These are phyloP conservation scores for Lyophyllum shimeji DNA, from an alignment of 768 basidiomycete species.

Conservation along the genomic window DNA sequence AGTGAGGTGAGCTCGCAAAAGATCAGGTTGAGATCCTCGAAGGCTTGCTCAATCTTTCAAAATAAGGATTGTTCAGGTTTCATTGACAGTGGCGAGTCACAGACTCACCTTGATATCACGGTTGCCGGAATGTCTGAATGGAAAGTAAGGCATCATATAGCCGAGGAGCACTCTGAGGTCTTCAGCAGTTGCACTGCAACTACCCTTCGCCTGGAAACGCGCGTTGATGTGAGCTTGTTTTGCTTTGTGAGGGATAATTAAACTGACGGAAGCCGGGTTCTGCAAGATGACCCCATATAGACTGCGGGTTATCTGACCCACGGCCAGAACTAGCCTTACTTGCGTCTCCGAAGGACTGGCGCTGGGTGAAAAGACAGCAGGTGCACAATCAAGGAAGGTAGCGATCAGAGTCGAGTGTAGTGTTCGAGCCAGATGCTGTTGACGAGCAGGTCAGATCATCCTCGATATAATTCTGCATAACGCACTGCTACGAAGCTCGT, in stretches of 20 bases:
- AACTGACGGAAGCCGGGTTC: slow-evolving; percentile 36
- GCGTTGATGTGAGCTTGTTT: slow-evolving; percentile 4
- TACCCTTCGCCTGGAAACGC: slow-evolving; percentile 23
- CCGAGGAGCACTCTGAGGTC: slow-evolving; percentile 61
- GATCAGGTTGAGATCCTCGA: slow-evolving; percentile 71
- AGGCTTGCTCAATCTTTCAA: slow-evolving; percentile 58
- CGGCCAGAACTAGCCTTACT: slow-evolving; percentile 55
- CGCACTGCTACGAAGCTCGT: slow-evolving; percentile 8
- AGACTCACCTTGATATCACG: slow-evolving; percentile 59
- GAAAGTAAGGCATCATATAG: slow-evolving; percentile 84
- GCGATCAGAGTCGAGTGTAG: slow-evolving; percentile 81
- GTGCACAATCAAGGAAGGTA: slow-evolving; percentile 86
- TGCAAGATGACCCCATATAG: slow-evolving; percentile 62
- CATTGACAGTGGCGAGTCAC: background rate
- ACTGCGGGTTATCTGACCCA: slow-evolving; percentile 54
- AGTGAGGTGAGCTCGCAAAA: slow-evolving; percentile 79
- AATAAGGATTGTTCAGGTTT: slow-evolving; percentile 6
- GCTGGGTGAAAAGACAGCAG: slow-evolving; percentile 74
- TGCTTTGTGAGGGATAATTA: background rate
- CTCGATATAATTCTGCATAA: background rate
- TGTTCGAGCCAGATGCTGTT: slow-evolving; percentile 66
- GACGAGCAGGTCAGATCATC: background rate
- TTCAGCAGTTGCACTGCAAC: slow-evolving; percentile 30
- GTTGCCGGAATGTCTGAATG: slow-evolving; percentile 52
- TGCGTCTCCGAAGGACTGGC: slow-evolving; percentile 59